Conservation (phyloP, 495 filamentous ascomycete species). For the Aspergillus heteromorphus region DNA sequence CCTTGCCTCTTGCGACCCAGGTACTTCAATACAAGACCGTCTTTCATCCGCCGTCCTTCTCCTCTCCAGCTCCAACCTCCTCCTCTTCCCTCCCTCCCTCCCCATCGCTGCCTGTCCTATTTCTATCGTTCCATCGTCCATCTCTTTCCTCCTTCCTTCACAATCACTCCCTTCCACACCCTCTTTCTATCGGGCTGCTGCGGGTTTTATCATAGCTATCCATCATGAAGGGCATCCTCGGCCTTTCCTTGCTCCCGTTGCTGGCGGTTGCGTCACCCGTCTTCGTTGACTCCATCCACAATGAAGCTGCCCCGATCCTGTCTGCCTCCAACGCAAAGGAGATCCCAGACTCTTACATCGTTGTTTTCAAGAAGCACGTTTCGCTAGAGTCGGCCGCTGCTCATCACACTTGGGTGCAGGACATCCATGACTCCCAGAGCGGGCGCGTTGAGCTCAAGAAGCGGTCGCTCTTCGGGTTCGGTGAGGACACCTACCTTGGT, state of each 20-base stretch:
- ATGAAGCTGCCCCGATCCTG: slow-evolving; percentile 81
- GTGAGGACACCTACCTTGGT: slow-evolving; percentile 68
- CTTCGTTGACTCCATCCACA: slow-evolving; percentile 73
- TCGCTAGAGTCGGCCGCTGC: slow-evolving; percentile 55
- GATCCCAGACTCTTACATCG: slow-evolving; percentile 89
- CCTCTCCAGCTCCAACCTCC: slow-evolving; percentile 31
- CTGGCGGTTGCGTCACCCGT: slow-evolving; percentile 71
- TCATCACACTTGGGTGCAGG: slow-evolving; percentile 91
- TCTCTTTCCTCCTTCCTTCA: slow-evolving; percentile 9
- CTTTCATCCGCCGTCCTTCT: slow-evolving; percentile 30
- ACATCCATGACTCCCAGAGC: slow-evolving; percentile 52
- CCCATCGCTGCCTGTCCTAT: slow-evolving; percentile 17
- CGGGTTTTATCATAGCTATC: slow-evolving; percentile 41
- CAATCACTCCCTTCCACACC: neutral
- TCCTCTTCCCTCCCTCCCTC: slow-evolving; percentile 42
- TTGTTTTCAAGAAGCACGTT: slow-evolving; percentile 98
- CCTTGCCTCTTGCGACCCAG: slow-evolving; percentile 21
- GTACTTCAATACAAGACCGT: slow-evolving; percentile 20
- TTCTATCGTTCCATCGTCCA: slow-evolving; percentile 17
- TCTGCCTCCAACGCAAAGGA: slow-evolving; percentile 69
- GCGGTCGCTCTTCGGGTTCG: slow-evolving; percentile 72
- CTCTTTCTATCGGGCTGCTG: slow-evolving; percentile 14
- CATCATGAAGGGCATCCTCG: slow-evolving; percentile 70
- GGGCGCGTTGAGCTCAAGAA: slow-evolving; percentile 81
- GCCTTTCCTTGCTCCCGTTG: slow-evolving; percentile 59